Conservation (phyloP, 805 yeast species). For the Jamesozyma lodderae region DNA sequence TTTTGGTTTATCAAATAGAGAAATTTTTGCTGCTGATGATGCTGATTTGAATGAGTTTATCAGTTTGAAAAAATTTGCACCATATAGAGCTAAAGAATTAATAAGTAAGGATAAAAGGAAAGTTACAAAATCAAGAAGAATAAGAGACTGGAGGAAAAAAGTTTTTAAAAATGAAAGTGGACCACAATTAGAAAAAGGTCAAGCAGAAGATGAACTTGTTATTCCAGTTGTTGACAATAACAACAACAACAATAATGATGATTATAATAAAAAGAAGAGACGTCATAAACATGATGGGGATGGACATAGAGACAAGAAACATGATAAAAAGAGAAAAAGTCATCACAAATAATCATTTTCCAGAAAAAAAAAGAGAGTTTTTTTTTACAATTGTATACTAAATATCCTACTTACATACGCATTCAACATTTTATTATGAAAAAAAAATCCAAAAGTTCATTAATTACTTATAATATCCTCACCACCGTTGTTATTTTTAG, state of each 20-base stretch:
- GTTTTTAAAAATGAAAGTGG: conserved; percentile 62
- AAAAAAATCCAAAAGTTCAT: too few species aligned
- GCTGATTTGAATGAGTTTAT: conserved; percentile 72
- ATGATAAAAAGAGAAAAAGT: neutral
- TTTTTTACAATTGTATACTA: too few species aligned
- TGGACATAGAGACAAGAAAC: conserved; percentile 2
- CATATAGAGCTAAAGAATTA: conserved; percentile 72
- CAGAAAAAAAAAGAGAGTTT: too few species aligned
- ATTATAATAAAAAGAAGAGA: neutral
- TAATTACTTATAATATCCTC: too few species aligned
- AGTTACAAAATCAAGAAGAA: conserved; percentile 69
- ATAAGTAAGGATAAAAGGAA: conserved; percentile 73
- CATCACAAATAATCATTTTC: conserved; percentile 1
- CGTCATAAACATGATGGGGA: conserved; percentile 3
- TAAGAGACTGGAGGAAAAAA: conserved; percentile 83
- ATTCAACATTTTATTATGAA: too few species aligned
- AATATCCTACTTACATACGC: too few species aligned
- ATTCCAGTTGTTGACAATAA: conserved; percentile 17
- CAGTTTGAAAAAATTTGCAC: conserved; percentile 87
- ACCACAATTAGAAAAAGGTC: conserved; percentile 17
- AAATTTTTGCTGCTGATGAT: conserved; percentile 86
- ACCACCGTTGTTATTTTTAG: too few species aligned
- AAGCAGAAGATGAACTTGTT: conserved; percentile 16
- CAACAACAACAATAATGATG: too few species aligned
- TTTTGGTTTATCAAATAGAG: conserved; percentile 77